These are phyloP conservation scores for Acacia pycnantha DNA, from an alignment of 331 rosid genomes.

Conservation along the genomic window DNA sequence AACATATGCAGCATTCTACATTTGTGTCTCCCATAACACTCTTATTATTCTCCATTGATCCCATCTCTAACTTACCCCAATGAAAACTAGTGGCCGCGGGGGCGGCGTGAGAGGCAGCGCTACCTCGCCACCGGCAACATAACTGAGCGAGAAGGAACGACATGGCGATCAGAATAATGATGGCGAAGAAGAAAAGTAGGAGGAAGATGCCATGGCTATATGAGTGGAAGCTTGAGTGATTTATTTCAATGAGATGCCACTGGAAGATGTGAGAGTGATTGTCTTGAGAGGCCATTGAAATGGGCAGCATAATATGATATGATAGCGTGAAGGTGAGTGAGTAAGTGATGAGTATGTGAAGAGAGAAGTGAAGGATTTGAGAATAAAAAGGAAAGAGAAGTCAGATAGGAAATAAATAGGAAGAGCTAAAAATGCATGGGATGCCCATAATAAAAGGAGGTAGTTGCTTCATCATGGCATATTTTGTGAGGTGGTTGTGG, in stretches of 20 bases:
- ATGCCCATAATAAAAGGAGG: background rate
- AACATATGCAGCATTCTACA: conserved; percentile 44
- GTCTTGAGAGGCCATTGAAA: conserved; percentile 25
- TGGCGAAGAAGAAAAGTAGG: conserved; percentile 17
- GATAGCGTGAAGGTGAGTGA: background rate
- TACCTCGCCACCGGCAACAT: conserved; percentile 9
- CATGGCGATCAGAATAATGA: conserved; percentile 21
- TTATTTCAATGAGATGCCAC: conserved; percentile 23
- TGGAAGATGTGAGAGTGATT: conserved; percentile 14
- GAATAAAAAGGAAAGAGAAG: background rate
- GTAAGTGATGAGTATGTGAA: background rate
- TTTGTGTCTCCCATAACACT: background rate
- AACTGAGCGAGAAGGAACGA: conserved; percentile 29
- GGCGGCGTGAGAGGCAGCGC: background rate
- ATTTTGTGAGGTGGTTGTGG: background rate
- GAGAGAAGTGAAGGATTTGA: background rate
- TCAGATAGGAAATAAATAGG: conserved; percentile 22
- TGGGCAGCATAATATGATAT: background rate
- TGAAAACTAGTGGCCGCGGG: background rate
- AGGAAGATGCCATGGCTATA: conserved; percentile 20
- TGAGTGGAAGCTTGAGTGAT: conserved; percentile 17
- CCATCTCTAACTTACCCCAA: background rate
- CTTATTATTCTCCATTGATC: background rate
- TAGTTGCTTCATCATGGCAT: background rate
- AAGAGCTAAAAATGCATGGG: background rate